phyloP scores from a whole-genome alignment of 2,329 filamentous ascomycete genomes.

The Cadophora sp. region DNA sequence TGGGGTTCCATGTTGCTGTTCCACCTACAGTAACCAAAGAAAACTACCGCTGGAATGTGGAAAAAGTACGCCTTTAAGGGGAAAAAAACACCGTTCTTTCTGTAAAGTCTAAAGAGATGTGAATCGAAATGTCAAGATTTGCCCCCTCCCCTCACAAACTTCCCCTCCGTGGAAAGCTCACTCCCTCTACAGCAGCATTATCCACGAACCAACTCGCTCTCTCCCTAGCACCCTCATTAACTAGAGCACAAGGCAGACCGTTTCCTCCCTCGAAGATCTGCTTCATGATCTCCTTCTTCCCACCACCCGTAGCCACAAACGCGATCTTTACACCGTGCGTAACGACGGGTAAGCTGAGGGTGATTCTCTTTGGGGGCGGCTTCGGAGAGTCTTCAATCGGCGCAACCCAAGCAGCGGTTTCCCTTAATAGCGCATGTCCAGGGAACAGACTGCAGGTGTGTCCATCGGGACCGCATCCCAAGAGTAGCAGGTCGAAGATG shows the following conservation, averaged over 20 bases:
- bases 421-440: slow-evolving; percentile 83
- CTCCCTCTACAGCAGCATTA: slow-evolving; percentile 81
- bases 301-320: slow-evolving; percentile 88
- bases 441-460: slow-evolving; percentile 98
- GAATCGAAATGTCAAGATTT: slow-evolving; percentile 2
- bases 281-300: slow-evolving; percentile 92
- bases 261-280: slow-evolving; percentile 83
- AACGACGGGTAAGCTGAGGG: slow-evolving; percentile 89
- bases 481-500: slow-evolving; percentile 91
- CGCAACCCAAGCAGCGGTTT: slow-evolving; percentile 90
- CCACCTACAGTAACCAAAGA: no score
- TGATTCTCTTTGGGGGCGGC: slow-evolving; percentile 89
- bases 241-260: slow-evolving; percentile 82
- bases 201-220: slow-evolving; percentile 97
- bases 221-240: slow-evolving; percentile 85
- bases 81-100: slow-evolving; percentile 13
- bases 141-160: slow-evolving; percentile 54
- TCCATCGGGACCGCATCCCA: slow-evolving; percentile 94
- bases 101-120: slow-evolving; percentile 15
- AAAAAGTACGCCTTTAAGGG: neutral
- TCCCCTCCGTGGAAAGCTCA: slow-evolving; percentile 79
- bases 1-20: no score
- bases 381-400: slow-evolving; percentile 94
- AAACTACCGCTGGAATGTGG: neutral
- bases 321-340: slow-evolving; percentile 85